Base-by-base conservation (phyloP, 23 red algal species). In the Gracilaria caudata region DNA sequence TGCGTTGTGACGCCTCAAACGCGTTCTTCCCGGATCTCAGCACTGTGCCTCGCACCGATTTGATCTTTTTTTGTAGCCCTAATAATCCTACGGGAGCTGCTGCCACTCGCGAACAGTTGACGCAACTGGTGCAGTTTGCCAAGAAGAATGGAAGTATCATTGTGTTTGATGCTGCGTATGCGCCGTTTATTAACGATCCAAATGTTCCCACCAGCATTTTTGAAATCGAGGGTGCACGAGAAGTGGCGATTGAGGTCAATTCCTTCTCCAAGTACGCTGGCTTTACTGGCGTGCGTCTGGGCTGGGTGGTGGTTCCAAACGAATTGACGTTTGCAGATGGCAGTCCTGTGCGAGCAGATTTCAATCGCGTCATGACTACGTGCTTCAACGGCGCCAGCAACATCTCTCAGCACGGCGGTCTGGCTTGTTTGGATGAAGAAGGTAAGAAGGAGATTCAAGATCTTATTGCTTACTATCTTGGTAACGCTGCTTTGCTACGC, bases 51-150 rank as follows among this genome's bases (percentile, higher is more conserved):
- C 83, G 93, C 54, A 95, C 97, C 20, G 97, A 99, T 85, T 34
- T 99, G n/a, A 99, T 99, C 88, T 99, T 99, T 74, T 99, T 99
- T 61, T 99, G 97, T 79, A 93, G 93, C 47, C 97, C 97, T 12
- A 99, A 99, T 70, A 99, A 99, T 75, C 97, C 97, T 25, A 99
- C 97, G 3, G 97, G 97, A 34, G 97, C 97, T 40, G 97, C 89
- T 21, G 97, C 97, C 12, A 91, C 97, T 16, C 53, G 86, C 35
- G 61, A 77, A 56, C 97, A 99, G 56, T 68, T 99, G 49, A 77
- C 63, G 21, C 51, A 89, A 53, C 92, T 99, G 19, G 97, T 99
- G 19, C 75, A 51, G 21, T 99, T 95, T 91, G 97, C 97, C 17
- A 74, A 78, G 64, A 89, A 93, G 23, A 95, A 99, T 65, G 97